These are phyloP conservation scores for Phytophthora quininea DNA, from an alignment of 352 stramenopile genomes.

Conservation along the genomic window DNA sequence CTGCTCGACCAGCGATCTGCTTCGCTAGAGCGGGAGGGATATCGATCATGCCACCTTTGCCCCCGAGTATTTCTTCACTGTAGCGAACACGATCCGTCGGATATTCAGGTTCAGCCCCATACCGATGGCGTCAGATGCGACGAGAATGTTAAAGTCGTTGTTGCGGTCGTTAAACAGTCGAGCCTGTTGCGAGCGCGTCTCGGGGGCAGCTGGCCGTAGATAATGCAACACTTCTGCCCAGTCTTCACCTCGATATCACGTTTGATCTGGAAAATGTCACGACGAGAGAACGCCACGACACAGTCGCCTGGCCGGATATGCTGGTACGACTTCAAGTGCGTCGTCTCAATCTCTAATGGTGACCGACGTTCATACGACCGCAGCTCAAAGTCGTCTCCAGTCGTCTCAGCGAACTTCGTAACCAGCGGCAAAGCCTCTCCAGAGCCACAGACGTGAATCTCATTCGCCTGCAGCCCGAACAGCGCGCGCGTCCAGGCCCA, in stretches of 20 bases:
- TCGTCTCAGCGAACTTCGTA: constrained; percentile 84
- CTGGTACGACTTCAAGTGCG: constrained; percentile 66
- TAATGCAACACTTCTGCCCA: constrained; percentile 95
- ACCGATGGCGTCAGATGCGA: constrained; percentile 96
- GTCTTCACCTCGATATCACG: constrained; percentile 93
- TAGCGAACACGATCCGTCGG: constrained; percentile 91
- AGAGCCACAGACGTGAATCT: constrained; percentile 96
- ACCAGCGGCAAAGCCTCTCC: constrained; percentile 90
- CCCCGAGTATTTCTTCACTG: constrained; percentile 92
- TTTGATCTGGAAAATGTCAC: constrained; percentile 96
- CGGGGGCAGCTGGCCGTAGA: constrained; percentile 97
- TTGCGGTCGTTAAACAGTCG: constrained; percentile 93
- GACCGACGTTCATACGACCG: constrained; percentile 93
- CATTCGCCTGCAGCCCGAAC: constrained; percentile 93
- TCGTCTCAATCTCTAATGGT: constrained; percentile 75
- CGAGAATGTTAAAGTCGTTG: constrained; percentile 93
- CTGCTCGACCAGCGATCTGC: constrained; percentile 95
- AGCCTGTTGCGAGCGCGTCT: constrained; percentile 95
- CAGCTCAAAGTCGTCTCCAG: constrained; percentile 96
- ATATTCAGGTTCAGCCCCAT: constrained; percentile 99
- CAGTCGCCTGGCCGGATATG: constrained; percentile 91
- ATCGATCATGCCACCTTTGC: constrained; percentile 67
- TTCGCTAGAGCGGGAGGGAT: constrained; percentile 85
- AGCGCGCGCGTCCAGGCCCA: constrained; percentile 92
- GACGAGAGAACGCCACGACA: constrained; percentile 96